Conservation (phyloP, 2,329 filamentous ascomycete species). For the Pyrenochaeta sp. region DNA sequence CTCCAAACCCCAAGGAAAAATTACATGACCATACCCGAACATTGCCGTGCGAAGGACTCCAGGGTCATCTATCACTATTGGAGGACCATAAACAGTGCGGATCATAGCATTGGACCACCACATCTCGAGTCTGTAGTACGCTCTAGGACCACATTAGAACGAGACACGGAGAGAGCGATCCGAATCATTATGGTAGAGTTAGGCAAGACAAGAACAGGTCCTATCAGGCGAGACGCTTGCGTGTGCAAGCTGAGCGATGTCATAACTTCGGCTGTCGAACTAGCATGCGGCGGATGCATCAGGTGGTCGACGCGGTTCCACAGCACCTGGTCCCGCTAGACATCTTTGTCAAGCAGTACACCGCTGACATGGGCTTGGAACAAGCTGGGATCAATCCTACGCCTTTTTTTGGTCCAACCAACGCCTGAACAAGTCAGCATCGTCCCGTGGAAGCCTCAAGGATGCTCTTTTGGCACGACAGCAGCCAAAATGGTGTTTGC, state of each 20-base stretch:
- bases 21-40: neutral
- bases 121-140: neutral
- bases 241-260: slow-evolving; percentile 1
- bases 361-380: slow-evolving; percentile 46
- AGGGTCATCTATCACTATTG: neutral
- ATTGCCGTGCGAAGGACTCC: neutral
- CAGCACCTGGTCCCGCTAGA: slow-evolving; percentile 30
- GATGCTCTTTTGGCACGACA: neutral
- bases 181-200: neutral
- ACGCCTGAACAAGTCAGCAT: neutral
- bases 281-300: slow-evolving; percentile 3
- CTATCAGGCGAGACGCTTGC: neutral
- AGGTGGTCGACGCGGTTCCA: slow-evolving; percentile 11
- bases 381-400: neutral
- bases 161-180: neutral
- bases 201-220: neutral
- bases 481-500: neutral
- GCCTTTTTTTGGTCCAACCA: neutral
- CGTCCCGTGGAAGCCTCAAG: neutral
- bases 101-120: neutral
- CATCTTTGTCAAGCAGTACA: slow-evolving; percentile 28
- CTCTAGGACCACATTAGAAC: neutral
- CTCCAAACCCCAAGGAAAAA: neutral
- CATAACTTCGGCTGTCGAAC: slow-evolving; percentile 2
- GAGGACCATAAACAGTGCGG: neutral